Conservation (phyloP, 2,329 filamentous ascomycete species). For the Bipolaris sorokiniana region DNA sequence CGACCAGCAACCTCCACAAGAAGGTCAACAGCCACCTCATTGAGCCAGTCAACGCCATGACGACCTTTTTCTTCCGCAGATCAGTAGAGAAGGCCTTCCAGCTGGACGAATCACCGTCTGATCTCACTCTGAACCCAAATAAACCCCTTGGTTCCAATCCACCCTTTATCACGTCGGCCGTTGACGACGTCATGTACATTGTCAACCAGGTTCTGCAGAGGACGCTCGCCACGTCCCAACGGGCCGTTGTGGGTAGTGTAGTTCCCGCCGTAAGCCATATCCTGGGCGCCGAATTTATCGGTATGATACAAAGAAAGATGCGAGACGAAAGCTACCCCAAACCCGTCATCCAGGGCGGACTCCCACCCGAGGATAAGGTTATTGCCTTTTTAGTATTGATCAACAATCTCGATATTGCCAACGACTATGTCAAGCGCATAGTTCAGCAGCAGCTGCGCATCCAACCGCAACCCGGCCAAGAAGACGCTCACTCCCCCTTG, state of each 20-base stretch:
- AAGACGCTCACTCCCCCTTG: conserved; percentile 49
- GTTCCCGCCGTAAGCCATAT: conserved; percentile 80
- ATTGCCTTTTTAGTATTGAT: conserved; percentile 90
- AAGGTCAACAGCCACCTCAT: conserved; percentile 79
- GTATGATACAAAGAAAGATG: conserved; percentile 98
- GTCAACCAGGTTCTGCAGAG: conserved; percentile 90
- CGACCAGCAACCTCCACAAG: conserved; percentile 77
- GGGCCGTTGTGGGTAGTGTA: conserved; percentile 76
- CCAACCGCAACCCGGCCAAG: conserved; percentile 46
- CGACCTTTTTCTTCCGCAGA: conserved; percentile 93
- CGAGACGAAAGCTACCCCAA: conserved; percentile 92
- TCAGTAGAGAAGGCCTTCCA: conserved; percentile 98
- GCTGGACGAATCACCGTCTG: conserved; percentile 83
- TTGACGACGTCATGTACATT: conserved; percentile 99
- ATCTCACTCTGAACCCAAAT: conserved; percentile 76
- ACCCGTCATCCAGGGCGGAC: conserved; percentile 74
- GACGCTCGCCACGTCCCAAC: conserved; percentile 83
- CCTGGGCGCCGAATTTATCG: conserved; percentile 86
- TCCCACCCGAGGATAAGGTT: conserved; percentile 87
- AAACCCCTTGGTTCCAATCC: conserved; percentile 76
- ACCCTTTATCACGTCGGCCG: conserved; percentile 91
- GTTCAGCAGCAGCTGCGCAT: conserved; percentile 69
- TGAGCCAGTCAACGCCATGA: conserved; percentile 87
- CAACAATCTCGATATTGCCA: conserved; percentile 92
- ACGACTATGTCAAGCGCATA: conserved; percentile 89